These are phyloP conservation scores for Leishmania gerbilli DNA, from an alignment of 208 protist genomes.

Conservation along the genomic window DNA sequence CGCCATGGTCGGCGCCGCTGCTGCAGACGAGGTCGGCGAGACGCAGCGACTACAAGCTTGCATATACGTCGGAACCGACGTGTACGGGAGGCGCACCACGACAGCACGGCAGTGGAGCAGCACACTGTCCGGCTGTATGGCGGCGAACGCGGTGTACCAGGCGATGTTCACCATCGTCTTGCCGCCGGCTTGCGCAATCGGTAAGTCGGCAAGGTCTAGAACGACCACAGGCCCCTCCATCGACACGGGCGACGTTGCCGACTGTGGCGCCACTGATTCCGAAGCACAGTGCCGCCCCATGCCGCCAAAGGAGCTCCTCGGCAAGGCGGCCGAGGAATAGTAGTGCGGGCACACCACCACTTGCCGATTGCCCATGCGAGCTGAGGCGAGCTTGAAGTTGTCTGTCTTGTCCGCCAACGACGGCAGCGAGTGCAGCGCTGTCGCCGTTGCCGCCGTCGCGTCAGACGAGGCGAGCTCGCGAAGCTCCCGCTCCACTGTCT, in stretches of 20 bases:
- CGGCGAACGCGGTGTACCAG: conserved; percentile 64
- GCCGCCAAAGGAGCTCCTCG: conserved; percentile 1
- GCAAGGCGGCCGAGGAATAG: conserved; percentile 30
- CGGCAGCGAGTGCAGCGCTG: conserved; percentile 12
- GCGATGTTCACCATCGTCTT: conserved; percentile 44
- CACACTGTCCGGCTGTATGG: conserved; percentile 40
- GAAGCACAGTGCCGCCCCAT: background rate
- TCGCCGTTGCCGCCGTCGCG: background rate
- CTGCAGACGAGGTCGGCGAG: background rate
- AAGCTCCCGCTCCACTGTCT: conserved; percentile 15
- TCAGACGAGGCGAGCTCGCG: background rate
- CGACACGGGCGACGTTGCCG: background rate
- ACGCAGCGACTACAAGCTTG: background rate
- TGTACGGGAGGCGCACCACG: conserved; percentile 71
- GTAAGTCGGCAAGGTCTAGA: conserved; percentile 55
- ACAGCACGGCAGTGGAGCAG: conserved; percentile 36
- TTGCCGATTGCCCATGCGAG: conserved; percentile 27
- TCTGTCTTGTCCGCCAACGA: conserved; percentile 7
- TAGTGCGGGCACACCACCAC: conserved; percentile 71
- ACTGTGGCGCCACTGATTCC: background rate
- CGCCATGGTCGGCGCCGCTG: conserved; percentile 16
- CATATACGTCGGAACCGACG: conserved; percentile 27
- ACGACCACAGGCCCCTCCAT: conserved; percentile 38
- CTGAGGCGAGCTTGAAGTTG: conserved; percentile 39
- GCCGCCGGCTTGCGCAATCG: conserved; percentile 23